Evolutionary conservation across 1,139 yeast genomes (phyloP), one percentile per base, ranked within the genome.

Genomic region (Yamadazyma diospyri): DNA sequence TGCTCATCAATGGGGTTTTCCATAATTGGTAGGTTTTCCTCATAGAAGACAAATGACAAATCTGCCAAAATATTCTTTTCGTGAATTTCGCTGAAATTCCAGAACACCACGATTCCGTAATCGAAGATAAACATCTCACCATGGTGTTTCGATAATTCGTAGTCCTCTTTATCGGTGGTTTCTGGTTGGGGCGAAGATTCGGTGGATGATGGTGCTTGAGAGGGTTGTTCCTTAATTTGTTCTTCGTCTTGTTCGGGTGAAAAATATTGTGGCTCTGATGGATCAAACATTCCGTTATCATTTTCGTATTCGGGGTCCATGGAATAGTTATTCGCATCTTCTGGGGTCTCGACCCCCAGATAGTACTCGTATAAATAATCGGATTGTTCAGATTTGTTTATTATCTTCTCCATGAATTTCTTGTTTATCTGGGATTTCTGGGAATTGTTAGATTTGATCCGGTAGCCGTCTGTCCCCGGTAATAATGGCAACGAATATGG

Each of bases 41-140:
- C 69, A 33, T 36, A 38, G 29, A 73, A 64, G 2, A 92, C 89
- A 64, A 89, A 87, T 12, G 92, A 84, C 44, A 92, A 68, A 53
- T 92, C 98, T 0, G 97, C 97, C 38, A 92, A 69, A 11, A 92
- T 78, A 48, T 89, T 92, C 62, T 89, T 88, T 51, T 92, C 98
- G 51, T 92, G 97, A 8, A 77, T 69, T 52, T 88, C 97, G 2
- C 94, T 81, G 47, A 92, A 88, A 53, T 92, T 92, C 98, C 98
- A 92, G 51, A 92, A 89, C 11, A 92, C 97, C 13, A 92, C 87
- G 15, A 92, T 95, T 11, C 98, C 98, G 52, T 92, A 92, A 35
- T 79, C 80, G 53, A 92, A 81, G 5, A 92, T 76, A 51, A 92
- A 92, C 70, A 92, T 73, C 51, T 92, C 97, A 0, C 96, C 97